Base-by-base conservation (phyloP, 106 monocot genomes). In the Alisma plantagoaquatica region DNA sequence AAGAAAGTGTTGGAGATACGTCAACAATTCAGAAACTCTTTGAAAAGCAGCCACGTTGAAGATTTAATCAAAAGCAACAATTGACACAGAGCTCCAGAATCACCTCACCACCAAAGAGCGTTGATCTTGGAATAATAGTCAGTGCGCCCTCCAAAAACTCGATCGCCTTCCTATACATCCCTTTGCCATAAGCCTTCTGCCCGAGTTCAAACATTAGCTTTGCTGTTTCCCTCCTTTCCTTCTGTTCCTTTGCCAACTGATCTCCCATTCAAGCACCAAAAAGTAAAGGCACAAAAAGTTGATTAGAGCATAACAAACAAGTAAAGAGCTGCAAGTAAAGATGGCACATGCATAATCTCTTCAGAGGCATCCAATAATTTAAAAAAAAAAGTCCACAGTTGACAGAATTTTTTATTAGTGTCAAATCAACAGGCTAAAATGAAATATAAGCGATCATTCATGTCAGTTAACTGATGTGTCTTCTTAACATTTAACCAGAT, bases 131-230 rank as follows among this genome's bases (percentile, higher is more conserved):
- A 16, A 96, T 84, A 27, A 89, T 96, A 21, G 96, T 96, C 31
- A 96, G 84, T 17, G 96, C 77, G 28, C 81, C 96, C 53, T 96
- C 96, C 31, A 96, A 61, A 35, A 89, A 96, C 51, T 96, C 96
- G 27, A 89, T 79, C 1, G 96, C 81, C 21, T 75, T 57, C 11
- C 67, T 56, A 63, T 96, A 96, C 84, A 82, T 89, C 12, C 96
- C 89, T 46, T 71, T 89, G 11, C 80, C 88, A 29, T 96, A 96
- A 8, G 88, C 84, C 66, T 76, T 96, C 62, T 89, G 75, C 41
- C 96, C 96, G 43, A 96, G 38, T 56, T 96, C 96, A 65, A 89
- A 96, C 96, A 96, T 96, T 60, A 89, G 71, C 35, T 76, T 78
- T 1, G 84, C 96, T 10, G 78, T 96, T 53, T 62, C 67, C 74